Conservation (phyloP, 306 rosid species). For the Rosa chinensis region DNA sequence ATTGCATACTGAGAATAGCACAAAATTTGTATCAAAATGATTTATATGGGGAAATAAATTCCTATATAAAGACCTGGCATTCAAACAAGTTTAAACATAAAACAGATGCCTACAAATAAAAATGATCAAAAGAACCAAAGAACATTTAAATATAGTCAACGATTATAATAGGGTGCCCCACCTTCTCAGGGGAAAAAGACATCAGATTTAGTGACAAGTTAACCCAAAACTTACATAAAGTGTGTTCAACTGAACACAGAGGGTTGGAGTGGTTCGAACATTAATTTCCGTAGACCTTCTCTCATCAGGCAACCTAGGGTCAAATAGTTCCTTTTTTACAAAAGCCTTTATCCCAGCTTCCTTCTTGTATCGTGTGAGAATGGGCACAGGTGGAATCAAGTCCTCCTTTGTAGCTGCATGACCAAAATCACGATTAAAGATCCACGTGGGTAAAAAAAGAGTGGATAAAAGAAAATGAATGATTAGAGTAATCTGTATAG, state of each 20-base stretch:
- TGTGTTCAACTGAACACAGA: slow-evolving; percentile 91
- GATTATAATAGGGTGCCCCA: not conserved
- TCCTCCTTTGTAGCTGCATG: slow-evolving; percentile 88
- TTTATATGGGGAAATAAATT: not conserved
- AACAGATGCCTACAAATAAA: not conserved
- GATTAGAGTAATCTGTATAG: slow-evolving; percentile 6
- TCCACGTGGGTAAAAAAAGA: not conserved
- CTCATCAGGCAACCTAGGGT: slow-evolving; percentile 78
- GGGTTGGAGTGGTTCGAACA: slow-evolving; percentile 71
- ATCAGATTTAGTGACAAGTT: slow-evolving; percentile 17
- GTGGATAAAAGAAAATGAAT: not conserved
- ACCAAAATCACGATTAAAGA: slow-evolving; percentile 31
- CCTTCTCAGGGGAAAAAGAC: not conserved
- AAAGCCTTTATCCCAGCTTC: slow-evolving; percentile 97
- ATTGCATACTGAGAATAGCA: slow-evolving; percentile 73
- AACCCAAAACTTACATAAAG: slow-evolving; percentile 70
- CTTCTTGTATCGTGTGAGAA: slow-evolving; percentile 85
- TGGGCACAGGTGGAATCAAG: slow-evolving; percentile 83
- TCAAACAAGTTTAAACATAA: not conserved
- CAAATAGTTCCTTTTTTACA: slow-evolving; percentile 94
- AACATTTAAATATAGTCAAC: not conserved
- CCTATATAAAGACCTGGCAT: not conserved
- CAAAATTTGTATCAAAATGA: slow-evolving; percentile 24
- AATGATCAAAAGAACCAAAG: not conserved
- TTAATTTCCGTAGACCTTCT: slow-evolving; percentile 67